These are phyloP conservation scores for Juncus effusus DNA, from an alignment of 176 grass and related monocot genomes.

Conservation along the genomic window DNA sequence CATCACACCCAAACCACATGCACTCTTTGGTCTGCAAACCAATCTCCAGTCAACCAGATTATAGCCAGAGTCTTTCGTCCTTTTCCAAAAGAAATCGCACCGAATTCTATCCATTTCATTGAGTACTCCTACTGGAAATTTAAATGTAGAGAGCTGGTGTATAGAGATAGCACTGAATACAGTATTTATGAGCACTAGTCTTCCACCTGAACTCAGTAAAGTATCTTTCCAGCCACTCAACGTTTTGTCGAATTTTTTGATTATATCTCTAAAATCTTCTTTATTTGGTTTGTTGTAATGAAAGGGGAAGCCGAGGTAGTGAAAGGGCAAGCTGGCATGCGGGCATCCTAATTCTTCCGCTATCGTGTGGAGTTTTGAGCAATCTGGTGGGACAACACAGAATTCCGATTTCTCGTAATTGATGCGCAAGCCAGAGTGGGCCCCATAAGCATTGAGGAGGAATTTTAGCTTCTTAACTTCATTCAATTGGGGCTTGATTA, in stretches of 20 bases:
- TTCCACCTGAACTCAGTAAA: background rate
- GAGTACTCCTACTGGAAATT: background rate
- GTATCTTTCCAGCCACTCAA: background rate
- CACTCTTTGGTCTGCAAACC: background rate
- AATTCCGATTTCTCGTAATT: background rate
- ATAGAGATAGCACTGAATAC: background rate
- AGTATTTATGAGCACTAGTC: background rate
- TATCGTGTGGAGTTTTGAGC: background rate
- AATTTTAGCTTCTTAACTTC: background rate
- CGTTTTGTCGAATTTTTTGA: background rate
- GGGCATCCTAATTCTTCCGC: background rate
- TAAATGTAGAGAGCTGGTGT: background rate
- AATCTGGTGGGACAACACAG: too few relatives aligned
- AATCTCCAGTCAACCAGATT: background rate
- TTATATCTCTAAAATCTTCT: background rate
- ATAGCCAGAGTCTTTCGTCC: background rate
- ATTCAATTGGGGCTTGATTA: background rate
- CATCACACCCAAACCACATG: background rate
- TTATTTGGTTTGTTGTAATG: too few relatives aligned
- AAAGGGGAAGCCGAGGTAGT: background rate
- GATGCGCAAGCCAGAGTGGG: background rate
- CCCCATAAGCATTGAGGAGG: background rate
- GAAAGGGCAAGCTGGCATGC: background rate
- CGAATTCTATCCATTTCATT: background rate
- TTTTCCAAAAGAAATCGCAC: background rate